Conservation (phyloP, 441 rosid species). For the Pelargonium exstipulatum region DNA sequence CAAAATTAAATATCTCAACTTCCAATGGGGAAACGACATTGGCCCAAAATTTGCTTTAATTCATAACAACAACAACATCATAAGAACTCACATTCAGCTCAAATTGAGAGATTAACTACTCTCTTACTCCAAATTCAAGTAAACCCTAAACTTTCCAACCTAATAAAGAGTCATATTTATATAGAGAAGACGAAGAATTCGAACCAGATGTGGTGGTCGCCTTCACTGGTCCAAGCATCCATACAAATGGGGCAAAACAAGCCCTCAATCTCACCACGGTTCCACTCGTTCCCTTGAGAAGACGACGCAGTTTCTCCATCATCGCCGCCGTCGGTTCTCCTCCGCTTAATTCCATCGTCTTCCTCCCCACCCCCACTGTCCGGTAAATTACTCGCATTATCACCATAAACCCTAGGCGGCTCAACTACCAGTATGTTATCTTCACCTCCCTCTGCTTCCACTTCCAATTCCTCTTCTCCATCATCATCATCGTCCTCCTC, state of each 20-base stretch:
- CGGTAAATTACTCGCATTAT: not conserved
- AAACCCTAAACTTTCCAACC: not conserved
- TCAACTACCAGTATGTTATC: conserved; percentile 20
- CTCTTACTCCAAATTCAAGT: not conserved
- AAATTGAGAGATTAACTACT: not conserved
- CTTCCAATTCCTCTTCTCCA: conserved; percentile 24
- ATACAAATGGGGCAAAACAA: conserved; percentile 70
- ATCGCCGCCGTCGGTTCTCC: conserved; percentile 24
- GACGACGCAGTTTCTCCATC: conserved; percentile 29
- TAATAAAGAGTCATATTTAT: not conserved
- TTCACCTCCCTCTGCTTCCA: conserved; percentile 10
- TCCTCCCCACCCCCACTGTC: conserved; percentile 7
- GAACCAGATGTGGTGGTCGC: conserved; percentile 70
- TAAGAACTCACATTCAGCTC: not conserved
- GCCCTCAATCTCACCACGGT: conserved; percentile 51
- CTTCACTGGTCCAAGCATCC: conserved; percentile 67
- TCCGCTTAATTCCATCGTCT: conserved; percentile 29
- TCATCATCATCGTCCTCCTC: conserved; percentile 26
- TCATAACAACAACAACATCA: not conserved
- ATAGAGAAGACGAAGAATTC: not conserved
- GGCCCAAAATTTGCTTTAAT: not conserved
- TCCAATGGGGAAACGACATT: not conserved
- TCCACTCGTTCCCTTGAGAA: conserved; percentile 45
- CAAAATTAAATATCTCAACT: not conserved
- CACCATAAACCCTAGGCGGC: conserved; percentile 27